Conservation (phyloP, 768 basidiomycete species). For the Suillus hirtellus region DNA sequence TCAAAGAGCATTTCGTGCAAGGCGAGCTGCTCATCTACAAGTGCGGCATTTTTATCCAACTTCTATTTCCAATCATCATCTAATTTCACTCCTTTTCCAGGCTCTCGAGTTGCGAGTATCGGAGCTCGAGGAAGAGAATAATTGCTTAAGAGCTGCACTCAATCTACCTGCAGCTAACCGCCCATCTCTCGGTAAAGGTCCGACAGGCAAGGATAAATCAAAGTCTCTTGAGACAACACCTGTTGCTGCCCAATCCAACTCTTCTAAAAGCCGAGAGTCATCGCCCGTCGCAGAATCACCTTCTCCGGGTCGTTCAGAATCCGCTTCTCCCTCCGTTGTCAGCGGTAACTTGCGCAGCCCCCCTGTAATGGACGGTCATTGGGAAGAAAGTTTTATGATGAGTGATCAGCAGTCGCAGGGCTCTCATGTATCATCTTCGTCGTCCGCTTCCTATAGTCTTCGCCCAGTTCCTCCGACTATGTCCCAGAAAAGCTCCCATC, state of each 20-base stretch:
- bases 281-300: conserved; percentile 61
- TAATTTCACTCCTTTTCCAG: conserved; percentile 44
- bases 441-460: conserved; percentile 48
- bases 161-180: conserved; percentile 74
- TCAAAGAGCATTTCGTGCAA: conserved; percentile 85
- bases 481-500: conserved; percentile 46
- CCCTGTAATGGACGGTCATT: conserved; percentile 51
- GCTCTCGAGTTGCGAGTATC: conserved; percentile 78
- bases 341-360: conserved; percentile 36
- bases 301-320: conserved; percentile 41
- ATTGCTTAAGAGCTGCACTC: conserved; percentile 66
- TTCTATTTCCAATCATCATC: conserved; percentile 41
- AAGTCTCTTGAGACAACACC: conserved; percentile 43
- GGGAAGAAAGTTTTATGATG: conserved; percentile 60
- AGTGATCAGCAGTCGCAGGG: conserved; percentile 40
- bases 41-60: conserved; percentile 43
- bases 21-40: conserved; percentile 85
- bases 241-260: conserved; percentile 34
- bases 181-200: conserved; percentile 76
- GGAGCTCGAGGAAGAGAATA: conserved; percentile 85
- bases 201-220: conserved; percentile 85
- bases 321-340: conserved; percentile 35
- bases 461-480: conserved; percentile 43
- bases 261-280: conserved; percentile 60
- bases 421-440: conserved; percentile 38